Evolutionary conservation across 2,329 filamentous ascomycete genomes (phyloP), one percentile per base, ranked within the genome.

Genomic region (Myriosclerotinia duriaeana): DNA sequence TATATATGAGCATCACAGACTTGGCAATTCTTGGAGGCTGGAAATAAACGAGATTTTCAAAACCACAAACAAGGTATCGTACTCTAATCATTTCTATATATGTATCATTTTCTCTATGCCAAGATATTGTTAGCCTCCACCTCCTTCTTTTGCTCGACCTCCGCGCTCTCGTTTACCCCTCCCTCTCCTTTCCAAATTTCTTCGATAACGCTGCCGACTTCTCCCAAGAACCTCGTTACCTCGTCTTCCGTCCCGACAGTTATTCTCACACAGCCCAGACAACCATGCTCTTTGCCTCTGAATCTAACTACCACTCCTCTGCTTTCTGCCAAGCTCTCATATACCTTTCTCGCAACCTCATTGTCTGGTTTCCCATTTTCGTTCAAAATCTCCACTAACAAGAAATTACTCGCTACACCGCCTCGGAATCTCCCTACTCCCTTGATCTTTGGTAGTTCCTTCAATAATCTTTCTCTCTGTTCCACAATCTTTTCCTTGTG

Each of bases 251-350:
- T 98, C 20, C 95, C 95, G 15, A 99, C 87, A 0, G 95, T 99
- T 71, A 98, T 92, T 65, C 95, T 86, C 77, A 99, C 79, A 75
- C 94, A 97, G 0, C 94, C 95, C 53, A 89, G 78, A 76, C 95
- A 99, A 5, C 93, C 94, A 71, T 90, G 83, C 81, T 99, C 95
- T 80, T 93, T 96, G 58, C 95, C 95, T 72, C 95, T 84, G 78
- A 98, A 99, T 64, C 95, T 84, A 5, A 98, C 94, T 8, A 99
- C 93, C 0, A 99, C 94, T 0, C 94, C 93, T 76, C 87, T 89
- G 52, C 87, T 85, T 82, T 96, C 92, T 0, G 95, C 95, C 73
- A 99, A 82, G 40, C 82, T 83, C 79, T 96, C 88, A 77, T 99
- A 99, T 9, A 94, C 89, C 14, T 86, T 87, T 74, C 93, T 78